Base-by-base conservation (phyloP, 148 eudicot genomes). In the Persicaria tinctoria region DNA sequence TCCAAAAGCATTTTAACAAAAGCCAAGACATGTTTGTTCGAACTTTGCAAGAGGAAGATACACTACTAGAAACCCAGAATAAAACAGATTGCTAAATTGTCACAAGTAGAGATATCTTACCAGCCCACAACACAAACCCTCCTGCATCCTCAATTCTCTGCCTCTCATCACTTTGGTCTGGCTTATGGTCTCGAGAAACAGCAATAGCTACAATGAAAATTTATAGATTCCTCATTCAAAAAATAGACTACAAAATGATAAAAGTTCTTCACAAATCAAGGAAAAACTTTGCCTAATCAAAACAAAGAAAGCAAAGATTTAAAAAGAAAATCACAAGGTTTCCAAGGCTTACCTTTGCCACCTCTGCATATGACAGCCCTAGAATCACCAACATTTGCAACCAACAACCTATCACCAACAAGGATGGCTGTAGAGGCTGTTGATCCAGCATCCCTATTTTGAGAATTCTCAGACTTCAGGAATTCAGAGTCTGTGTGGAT, bases 41-140 rank as follows among this genome's bases (percentile, higher is more conserved):
- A 64, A 41, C n/a, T 41, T 64, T 38, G 47, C 17, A 41, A 38
- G 47, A 64, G 13, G 47, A 64, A 8, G 8, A 41, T 17, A 23
- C 8, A 17, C 66, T 23, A 23, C 66, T 64, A 32, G 17, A 64
- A 64, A 38, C 3, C 13, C 46, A 38, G 8, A 47, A 17, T 38
- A 27, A 63, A 3, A 5, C 46, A 71, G 74, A 32, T 17, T 48
- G 16, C 49, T 17, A 48, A 45, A 4, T 47, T 17, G 69, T 12
- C 63, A 57, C 63, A 57, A 14, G 63, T 12, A 57, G 18, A 32
- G 79, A 62, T 8, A 44, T 27, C 51, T 73, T 80, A 93, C 98
- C 97, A 72, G 98, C 98, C 98, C 98, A 94, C 98, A 94, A 89
- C 56, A 94, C 98, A 87, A 94, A 94, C 17, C 98, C 98, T 70